Evolutionary conservation across 1,139 yeast species (phyloP).

Genomic region (Sugiyamaella castrensis): DNA sequence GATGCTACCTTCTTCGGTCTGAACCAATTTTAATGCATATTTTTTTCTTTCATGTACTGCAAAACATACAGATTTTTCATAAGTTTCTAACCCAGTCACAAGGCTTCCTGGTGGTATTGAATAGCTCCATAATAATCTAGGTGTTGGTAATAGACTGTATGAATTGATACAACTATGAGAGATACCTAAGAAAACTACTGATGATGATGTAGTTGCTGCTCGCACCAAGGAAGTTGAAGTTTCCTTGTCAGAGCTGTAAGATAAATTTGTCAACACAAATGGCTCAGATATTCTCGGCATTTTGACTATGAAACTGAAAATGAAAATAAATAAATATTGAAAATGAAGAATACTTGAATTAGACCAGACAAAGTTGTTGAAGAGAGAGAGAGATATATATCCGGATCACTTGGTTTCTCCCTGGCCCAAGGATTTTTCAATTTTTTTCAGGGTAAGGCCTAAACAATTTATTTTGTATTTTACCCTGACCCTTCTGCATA

Average conservation of each 20-base stretch:
- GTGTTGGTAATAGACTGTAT: conserved; percentile 74
- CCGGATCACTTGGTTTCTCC: neutral
- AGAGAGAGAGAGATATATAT: neutral
- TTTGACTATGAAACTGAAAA: conserved; percentile 3
- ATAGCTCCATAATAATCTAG: conserved; percentile 70
- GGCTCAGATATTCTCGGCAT: conserved; percentile 39
- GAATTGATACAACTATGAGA: conserved; percentile 75
- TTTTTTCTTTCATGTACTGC: conserved; percentile 33
- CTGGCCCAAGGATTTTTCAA: neutral
- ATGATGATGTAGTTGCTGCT: conserved; percentile 1
- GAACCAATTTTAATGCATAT: conserved; percentile 22
- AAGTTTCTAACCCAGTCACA: conserved; percentile 36
- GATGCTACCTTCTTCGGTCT: conserved; percentile 15
- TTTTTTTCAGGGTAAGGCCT: too few relatives aligned
- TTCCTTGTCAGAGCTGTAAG: conserved; percentile 27
- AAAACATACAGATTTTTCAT: conserved; percentile 22
- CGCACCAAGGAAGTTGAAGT: neutral
- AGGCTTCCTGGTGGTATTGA: conserved; percentile 62
- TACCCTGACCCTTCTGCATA: too few relatives aligned
- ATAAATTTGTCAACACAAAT: conserved; percentile 33
- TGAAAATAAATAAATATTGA: too few relatives aligned
- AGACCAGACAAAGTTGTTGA: neutral
- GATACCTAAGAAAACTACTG: conserved; percentile 51
- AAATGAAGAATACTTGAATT: neutral
- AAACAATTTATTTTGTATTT: too few relatives aligned